Base-by-base conservation (phyloP, 352 stramenopile species). In the Pythium rishiriense region DNA sequence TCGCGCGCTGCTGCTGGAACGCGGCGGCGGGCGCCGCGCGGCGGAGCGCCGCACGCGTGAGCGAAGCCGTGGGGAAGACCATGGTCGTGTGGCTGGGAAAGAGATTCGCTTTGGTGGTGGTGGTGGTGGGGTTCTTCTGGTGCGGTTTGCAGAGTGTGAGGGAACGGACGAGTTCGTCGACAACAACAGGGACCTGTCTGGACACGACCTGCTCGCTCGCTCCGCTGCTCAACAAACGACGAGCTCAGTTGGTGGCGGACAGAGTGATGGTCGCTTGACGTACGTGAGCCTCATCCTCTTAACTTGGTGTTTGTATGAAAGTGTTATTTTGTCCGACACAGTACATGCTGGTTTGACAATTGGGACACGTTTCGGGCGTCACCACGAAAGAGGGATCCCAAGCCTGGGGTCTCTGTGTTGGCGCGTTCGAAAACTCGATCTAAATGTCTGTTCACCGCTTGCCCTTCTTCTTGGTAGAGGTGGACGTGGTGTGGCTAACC, bases 381-480 rank as follows among this genome's bases (percentile, higher is more conserved):
- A 43, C 37, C 37, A 22, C 29, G n/a, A 56, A 56, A 26, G 12
- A 39, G 39, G 33, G 33, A 35, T 35, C 31, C 31, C 31, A 11
- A 11, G 5, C 10, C 31, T 5, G 3, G 2, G 14, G 37, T 43
- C 37, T 43, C 37, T 43, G 14, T 19, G 37, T 43, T 43, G 37
- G 6, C 37, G n/a, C n/a, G n/a, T n/a, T n/a, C n/a, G n/a, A n/a
- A n/a, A 43, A 5, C 3, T 33, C 28, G 3, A 31, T 42, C 45
- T 50, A 10, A 12, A 48, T 29, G 39, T 58, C 10, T 51, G 51
- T 50, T 43, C 37, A 43, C 14, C 35, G 8, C 35, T 53, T 81
- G 52, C 58, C 64, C 50, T 85, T 90, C 60, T 85, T 87, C 64
- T 81, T 83, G 11, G 9, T 35, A 24, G 24, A 46, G 17, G 55